Evolutionary conservation across 1,139 yeast species (phyloP).

Genomic region (Lodderomyces elongisporus): DNA sequence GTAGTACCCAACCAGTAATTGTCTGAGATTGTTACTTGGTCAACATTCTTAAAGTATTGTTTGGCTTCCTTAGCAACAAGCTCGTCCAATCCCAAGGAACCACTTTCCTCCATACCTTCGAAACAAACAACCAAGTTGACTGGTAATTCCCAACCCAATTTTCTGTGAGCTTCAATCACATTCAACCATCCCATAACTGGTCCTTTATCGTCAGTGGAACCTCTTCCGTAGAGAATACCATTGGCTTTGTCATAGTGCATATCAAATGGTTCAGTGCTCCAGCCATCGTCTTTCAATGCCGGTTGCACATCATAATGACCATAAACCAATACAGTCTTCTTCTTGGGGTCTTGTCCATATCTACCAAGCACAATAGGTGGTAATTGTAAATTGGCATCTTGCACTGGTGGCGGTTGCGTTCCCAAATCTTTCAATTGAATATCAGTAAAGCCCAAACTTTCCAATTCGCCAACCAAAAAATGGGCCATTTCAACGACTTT

Average conservation of each 20-base stretch:
- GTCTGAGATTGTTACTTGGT: conserved; percentile 93
- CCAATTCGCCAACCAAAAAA: conserved; percentile 67
- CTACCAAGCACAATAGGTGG: conserved; percentile 94
- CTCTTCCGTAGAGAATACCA: conserved; percentile 80
- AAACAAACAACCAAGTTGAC: conserved; percentile 89
- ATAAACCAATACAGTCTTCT: conserved; percentile 85
- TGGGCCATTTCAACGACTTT: conserved; percentile 84
- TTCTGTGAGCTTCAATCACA: conserved; percentile 83
- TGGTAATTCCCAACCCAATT: conserved; percentile 81
- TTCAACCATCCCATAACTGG: conserved; percentile 98
- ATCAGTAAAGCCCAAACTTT: conserved; percentile 69
- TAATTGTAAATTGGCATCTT: conserved; percentile 57
- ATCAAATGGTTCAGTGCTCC: conserved; percentile 89
- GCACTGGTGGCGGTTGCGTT: conserved; percentile 80
- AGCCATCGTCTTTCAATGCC: conserved; percentile 86
- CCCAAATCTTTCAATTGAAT: conserved; percentile 82
- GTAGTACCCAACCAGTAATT: conserved; percentile 98
- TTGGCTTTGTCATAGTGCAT: conserved; percentile 54
- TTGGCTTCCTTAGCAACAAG: conserved; percentile 76
- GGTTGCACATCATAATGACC: conserved; percentile 99
- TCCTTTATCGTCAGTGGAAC: conserved; percentile 96
- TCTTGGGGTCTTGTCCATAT: conserved; percentile 71
- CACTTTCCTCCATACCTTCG: conserved; percentile 99
- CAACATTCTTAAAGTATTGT: conserved; percentile 76
- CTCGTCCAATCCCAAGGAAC: conserved; percentile 85